Evolutionary conservation across 2,329 filamentous ascomycete genomes (phyloP), one percentile per base, ranked within the genome.

Genomic region (Colletotrichum sp.): DNA sequence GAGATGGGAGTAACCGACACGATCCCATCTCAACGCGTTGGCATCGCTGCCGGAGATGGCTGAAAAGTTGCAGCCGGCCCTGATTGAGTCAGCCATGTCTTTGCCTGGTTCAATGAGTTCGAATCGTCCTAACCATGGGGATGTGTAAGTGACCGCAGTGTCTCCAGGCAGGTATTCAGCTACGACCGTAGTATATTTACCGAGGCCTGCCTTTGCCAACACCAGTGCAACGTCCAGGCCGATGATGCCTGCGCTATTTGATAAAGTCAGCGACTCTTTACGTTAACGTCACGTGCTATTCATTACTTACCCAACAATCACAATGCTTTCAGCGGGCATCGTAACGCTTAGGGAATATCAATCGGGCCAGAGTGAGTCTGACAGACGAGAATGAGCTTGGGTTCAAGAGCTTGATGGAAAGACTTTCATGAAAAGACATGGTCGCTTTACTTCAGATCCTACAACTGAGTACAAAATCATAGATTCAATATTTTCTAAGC

Each of bases 21-120:
- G 81, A 71, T 88, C 86, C 86, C 86, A 88, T 30, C 82, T 83
- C 57, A 87, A 76, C 0, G 85, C 86, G 66, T 87, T 87, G 18
- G 79, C 76, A 66, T 87, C 85, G 15, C 78, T 83, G 36, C 85
- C 85, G 1, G 86, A 87, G 64, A 87, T 85, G 59, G 84, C 85
- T 1, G 86, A 88, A 76, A 87, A 87, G 77, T 88, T 88, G 74
- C 84, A 86, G 5, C 86, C 86, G 15, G 86, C 86, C 84, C 85
- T 83, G 22, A 5, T 2, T 18, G 15, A 16, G 52, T 57, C 22
- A 57, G 52, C 9, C 52, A 26, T 26, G 13, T 12, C 39, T 48
- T 48, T 44, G 39, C 9, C 9, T 24, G 28, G 7, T 55, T 36
- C 18, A 28, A 44, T 67, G 24, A 67, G 59, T 36, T 24, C 0